Conservation (phyloP, 345 rosid species). For the Citrus glauca region DNA sequence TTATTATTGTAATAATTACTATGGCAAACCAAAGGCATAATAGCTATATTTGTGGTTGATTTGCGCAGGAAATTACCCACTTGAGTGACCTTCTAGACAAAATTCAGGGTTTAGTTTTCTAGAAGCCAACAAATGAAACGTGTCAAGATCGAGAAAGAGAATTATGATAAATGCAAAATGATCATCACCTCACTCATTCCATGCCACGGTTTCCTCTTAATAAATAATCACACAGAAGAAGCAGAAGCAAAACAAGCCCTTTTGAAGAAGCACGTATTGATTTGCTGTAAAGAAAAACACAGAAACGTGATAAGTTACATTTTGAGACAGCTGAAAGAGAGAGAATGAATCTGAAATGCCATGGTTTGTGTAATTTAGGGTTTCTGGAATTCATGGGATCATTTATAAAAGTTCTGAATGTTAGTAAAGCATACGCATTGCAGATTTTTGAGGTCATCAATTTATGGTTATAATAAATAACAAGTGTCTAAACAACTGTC, state of each 20-base stretch:
- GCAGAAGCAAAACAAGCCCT: background rate
- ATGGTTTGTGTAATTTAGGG: background rate
- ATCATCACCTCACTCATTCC: background rate
- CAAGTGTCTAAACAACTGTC: constrained; percentile 17
- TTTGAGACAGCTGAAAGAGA: background rate
- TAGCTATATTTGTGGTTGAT: too few species aligned
- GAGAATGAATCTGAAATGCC: background rate
- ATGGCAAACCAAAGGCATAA: too few species aligned
- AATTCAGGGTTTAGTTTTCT: too few species aligned
- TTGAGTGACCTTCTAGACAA: too few species aligned
- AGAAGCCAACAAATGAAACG: too few species aligned
- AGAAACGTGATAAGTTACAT: background rate
- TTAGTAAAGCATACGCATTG: background rate
- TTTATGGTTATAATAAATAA: constrained; percentile 20
- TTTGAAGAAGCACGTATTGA: background rate
- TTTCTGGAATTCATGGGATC: background rate
- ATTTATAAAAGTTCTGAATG: background rate
- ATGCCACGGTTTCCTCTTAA: background rate
- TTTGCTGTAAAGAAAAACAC: background rate
- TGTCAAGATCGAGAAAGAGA: too few species aligned
- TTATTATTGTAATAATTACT: too few species aligned
- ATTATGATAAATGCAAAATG: background rate
- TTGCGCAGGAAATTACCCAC: background rate
- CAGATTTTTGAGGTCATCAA: constrained; percentile 5
- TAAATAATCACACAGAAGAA: background rate